Base-by-base conservation (phyloP, 306 rosid genomes). In the Castanospermum australe region DNA sequence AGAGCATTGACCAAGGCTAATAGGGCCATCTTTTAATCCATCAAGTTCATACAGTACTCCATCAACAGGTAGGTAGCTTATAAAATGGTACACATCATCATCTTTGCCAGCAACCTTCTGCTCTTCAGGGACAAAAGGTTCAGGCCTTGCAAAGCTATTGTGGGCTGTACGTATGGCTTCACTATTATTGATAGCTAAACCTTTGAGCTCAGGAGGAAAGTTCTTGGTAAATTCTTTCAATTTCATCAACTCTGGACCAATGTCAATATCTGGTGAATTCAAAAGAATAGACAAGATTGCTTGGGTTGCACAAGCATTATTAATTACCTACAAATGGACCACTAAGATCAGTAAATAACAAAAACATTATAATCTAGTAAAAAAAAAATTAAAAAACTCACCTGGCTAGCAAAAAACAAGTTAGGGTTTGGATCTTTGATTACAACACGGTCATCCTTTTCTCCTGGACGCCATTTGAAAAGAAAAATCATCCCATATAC, bases 391-490 rank as follows among this genome's bases (percentile, higher is more conserved):
- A n/a, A n/a, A 69, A 82, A 83, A 86, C 86, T 39, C 24, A 91
- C 98, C 99, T 96, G 99, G 87, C 96, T 93, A 4, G 98, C 99
- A 78, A 96, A 96, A 83, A 91, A 96, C 85, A 96, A 87, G 81
- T 93, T 96, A 47, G 99, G 99, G 79, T 89, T 96, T 44, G 96
- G 97, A 88, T 96, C 99, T 85, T 96, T 90, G 59, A 93, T 87
- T 56, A 96, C 93, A 42, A 82, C 87, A 17, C 97, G 98, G 0
- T 93, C 97, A 77, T 96, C 99, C 86, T 88, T 96, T 77, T 96
- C 99, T 75, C 99, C 98, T 15, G 98, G 96, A 52, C 94, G 94
- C 97, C 98, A 95, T 89, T 95, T 95, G 94, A 95, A 95, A 80
- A 95, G 94, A 83, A 95, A 93, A 81, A 95, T 88, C 92, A 95